Base-by-base conservation (phyloP, 2,329 filamentous ascomycete species). In the Alternaria dauci region DNA sequence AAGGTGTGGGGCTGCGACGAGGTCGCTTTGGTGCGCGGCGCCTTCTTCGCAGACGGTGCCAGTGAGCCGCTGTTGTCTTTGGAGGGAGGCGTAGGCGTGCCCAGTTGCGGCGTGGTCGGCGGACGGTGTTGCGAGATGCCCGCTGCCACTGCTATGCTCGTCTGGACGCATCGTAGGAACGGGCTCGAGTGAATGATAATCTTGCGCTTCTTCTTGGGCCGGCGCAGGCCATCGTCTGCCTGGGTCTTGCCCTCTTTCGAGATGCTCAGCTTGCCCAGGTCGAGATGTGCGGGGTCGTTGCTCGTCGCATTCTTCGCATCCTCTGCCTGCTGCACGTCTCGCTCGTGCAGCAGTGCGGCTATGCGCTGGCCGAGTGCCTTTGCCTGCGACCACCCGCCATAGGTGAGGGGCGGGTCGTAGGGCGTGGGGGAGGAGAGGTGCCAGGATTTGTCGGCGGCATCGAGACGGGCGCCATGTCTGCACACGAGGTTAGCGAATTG, bases 401-500 rank as follows among this genome's bases (percentile, higher is more conserved):
- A 98, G 3, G 94, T 97, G 59, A 99, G 85, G 51, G 95, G 95
- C 67, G 95, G 92, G 68, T 99, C 94, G 83, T 98, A 99, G 2
- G 95, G 95, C 6, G 93, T 94, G 1, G 94, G 91, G 6, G 95
- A 97, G 30, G 91, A 91, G 55, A 97, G 86, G 78, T 97, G 93
- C 95, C 95, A 99, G 78, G 92, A 88, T 77, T 94, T 93, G 84
- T 99, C 94, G 63, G 94, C 93, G 57, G 93, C 93, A 78, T 99
- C 95, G 59, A 99, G 89, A 69, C 95, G 91, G 71, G 94, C 92
- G 74, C 95, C 95, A 79, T 99, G 95, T 80, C 95, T 89, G 61
- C 46, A 18, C 18, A 30, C 9, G 46, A 28, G 51, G 48, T 70
- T 52, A 73, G 70, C 58, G 56, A 63, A 42, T 30, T 16, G 11